Base-by-base conservation (phyloP, 2,329 filamentous ascomycete species). In the Biscogniauxia sp. region DNA sequence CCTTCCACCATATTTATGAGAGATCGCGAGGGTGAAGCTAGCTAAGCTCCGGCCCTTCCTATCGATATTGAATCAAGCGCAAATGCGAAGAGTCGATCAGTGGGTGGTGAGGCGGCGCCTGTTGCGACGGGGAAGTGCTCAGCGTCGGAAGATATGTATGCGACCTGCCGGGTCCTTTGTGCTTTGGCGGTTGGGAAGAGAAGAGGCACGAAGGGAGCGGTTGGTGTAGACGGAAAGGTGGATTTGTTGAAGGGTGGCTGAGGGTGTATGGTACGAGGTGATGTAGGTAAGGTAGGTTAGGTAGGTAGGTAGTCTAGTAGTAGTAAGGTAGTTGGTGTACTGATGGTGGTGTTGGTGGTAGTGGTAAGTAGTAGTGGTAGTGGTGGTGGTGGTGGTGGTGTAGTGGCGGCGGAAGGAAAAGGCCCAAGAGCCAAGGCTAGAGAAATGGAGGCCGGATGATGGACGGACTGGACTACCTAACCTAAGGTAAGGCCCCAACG, bases 1-100 rank as follows among this genome's bases (percentile, higher is more conserved):
- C 89, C 90, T 87, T 97, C 93, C 84, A 95, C 93, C 93, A 98
- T 97, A 83, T 89, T 94, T 59, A 80, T 75, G 62, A 61, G 62
- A 60, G 58, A 51, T 56, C 53, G 55, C 52, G 62, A 55, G 66
- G 64, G 56, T 62, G 64, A 66, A 67, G 65, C 66, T 67, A 59
- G 59, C 60, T 63, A 55, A 64, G 64, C 62, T 64, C 58, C 64
- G 59, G 54, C 64, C 64, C 61, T 60, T 59, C 52, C 56, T 60
- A 54, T 28, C 41, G 23, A 23, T 7, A 26, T 17, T 28, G 20
- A 25, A 19, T 49, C 51, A 57, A 45, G 37, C 37, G 37, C 37
- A n/a, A 45, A 45, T 45, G 37, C 37, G 37, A 45, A 45, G 37
- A 45, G 37, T 45, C 37, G 37, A 45, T 62, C 32, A 56, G 55